These are phyloP conservation scores for Hemileccinum impolitum DNA, from an alignment of 768 basidiomycete species.

Conservation along the genomic window DNA sequence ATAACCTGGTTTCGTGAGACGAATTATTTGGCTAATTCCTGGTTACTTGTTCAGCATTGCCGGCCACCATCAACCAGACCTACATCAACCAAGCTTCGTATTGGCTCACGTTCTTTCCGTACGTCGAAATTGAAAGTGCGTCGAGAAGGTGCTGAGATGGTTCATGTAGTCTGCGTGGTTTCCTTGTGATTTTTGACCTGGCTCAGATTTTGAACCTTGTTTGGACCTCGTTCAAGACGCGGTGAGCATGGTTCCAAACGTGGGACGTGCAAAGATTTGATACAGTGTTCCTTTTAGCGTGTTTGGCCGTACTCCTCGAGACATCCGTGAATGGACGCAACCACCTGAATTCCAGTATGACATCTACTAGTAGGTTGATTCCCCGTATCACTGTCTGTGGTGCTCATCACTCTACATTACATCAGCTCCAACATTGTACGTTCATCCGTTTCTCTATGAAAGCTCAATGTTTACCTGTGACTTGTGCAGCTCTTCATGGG, in stretches of 20 bases:
- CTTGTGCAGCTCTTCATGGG: constrained; percentile 70
- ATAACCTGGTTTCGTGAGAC: not conserved
- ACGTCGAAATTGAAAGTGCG: constrained; percentile 27
- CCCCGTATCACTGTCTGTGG: not conserved
- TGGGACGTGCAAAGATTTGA: constrained; percentile 1
- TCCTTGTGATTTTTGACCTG: constrained; percentile 91
- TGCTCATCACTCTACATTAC: constrained; percentile 3
- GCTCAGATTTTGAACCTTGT: constrained; percentile 92
- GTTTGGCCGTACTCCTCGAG: constrained; percentile 86
- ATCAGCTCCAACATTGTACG: constrained; percentile 55
- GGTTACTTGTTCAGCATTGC: constrained; percentile 56
- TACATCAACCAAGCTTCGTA: constrained; percentile 91
- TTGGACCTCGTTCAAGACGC: constrained; percentile 81
- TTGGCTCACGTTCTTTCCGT: constrained; percentile 95
- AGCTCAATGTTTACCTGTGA: constrained; percentile 6
- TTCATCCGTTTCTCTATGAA: constrained; percentile 5
- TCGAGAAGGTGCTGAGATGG: constrained; percentile 2
- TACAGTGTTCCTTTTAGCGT: constrained; percentile 39
- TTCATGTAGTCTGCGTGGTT: constrained; percentile 74
- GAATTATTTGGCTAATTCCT: not conserved
- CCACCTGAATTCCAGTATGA: constrained; percentile 88
- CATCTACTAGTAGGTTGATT: constrained; percentile 66
- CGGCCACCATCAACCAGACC: constrained; percentile 71
- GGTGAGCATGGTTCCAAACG: constrained; percentile 37
- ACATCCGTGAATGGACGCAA: constrained; percentile 86